These are phyloP conservation scores for Bryoerythrophyllum caledonicum DNA, from an alignment of 225 moss, liverwort and hornwort genomes.

Conservation along the genomic window DNA sequence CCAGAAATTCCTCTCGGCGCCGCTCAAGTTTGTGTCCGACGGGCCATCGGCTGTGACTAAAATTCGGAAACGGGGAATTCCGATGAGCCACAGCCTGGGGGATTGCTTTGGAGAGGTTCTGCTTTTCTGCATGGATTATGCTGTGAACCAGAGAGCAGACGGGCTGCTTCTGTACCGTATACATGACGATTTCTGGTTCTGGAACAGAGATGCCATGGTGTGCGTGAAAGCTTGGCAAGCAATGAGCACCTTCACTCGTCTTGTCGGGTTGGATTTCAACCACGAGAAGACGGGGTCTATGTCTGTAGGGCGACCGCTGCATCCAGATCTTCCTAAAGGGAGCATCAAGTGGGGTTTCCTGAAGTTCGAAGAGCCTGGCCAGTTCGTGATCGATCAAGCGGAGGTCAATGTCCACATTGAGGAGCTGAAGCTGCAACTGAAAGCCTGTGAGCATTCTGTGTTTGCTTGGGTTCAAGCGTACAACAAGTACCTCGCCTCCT, in stretches of 20 bases:
- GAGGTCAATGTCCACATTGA: slow-evolving; percentile 31
- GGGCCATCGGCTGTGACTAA: slow-evolving; percentile 16
- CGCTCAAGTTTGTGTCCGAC: slow-evolving; percentile 26
- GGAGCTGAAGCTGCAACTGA: slow-evolving; percentile 33
- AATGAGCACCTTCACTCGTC: slow-evolving; percentile 27
- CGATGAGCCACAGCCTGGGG: slow-evolving; percentile 28
- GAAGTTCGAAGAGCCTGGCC: slow-evolving; percentile 30
- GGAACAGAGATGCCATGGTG: slow-evolving; percentile 9
- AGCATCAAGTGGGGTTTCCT: slow-evolving; percentile 33
- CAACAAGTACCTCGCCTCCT: slow-evolving; percentile 30
- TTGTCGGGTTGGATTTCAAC: slow-evolving; percentile 30
- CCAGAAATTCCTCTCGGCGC: slow-evolving; percentile 30
- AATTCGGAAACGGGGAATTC: slow-evolving; percentile 25
- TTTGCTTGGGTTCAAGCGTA: slow-evolving; percentile 40
- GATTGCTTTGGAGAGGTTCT: slow-evolving; percentile 34
- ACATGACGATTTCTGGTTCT: slow-evolving; percentile 36
- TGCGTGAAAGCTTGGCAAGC: slow-evolving; percentile 36
- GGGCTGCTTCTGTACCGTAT: slow-evolving; percentile 34
- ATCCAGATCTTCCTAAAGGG: slow-evolving; percentile 31
- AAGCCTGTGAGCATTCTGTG: slow-evolving; percentile 28
- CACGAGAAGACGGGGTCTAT: slow-evolving; percentile 32
- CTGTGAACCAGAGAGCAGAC: slow-evolving; percentile 33
- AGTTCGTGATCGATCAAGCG: slow-evolving; percentile 31
- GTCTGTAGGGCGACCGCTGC: slow-evolving; percentile 19
- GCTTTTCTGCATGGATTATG: slow-evolving; percentile 41